These are phyloP conservation scores for Scutellaria galericulata DNA, from an alignment of 257 asterid species.

Conservation along the genomic window DNA sequence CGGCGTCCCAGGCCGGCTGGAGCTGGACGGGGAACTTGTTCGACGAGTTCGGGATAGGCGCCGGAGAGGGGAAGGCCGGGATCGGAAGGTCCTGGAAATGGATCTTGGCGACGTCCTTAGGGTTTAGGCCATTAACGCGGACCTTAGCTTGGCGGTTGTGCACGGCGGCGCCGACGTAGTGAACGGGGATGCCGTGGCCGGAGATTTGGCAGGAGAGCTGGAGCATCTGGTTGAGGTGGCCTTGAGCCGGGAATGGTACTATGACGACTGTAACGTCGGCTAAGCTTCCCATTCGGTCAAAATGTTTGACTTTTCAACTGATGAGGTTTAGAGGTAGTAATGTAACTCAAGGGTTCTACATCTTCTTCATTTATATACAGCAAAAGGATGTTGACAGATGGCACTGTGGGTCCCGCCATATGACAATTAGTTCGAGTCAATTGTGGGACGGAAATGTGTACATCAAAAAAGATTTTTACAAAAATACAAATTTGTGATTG, in stretches of 20 bases:
- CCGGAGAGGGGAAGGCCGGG: constrained; percentile 32
- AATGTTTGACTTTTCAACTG: background rate
- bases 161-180: constrained; percentile 43
- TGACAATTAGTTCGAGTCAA: no score
- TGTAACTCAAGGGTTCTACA: no score
- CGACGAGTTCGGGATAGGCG: constrained; percentile 29
- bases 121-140: constrained; percentile 44
- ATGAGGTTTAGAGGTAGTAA: background rate
- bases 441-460: no score
- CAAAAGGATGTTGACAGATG: no score
- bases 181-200: constrained; percentile 39
- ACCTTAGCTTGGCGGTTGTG: constrained; percentile 51
- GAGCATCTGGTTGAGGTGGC: constrained; percentile 49
- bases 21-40: constrained; percentile 47
- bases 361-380: background rate
- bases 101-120: constrained; percentile 37
- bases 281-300: constrained; percentile 32
- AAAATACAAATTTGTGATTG: no score
- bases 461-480: no score
- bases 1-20: constrained; percentile 50
- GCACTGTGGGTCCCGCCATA: no score
- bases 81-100: constrained; percentile 47
- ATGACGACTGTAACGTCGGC: constrained; percentile 25
- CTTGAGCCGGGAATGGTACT: constrained; percentile 49
- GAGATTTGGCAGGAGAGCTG: constrained; percentile 47